Base-by-base conservation (phyloP, 169 alveolate genomes). In the Ichthyophthirius multifiliis region DNA sequence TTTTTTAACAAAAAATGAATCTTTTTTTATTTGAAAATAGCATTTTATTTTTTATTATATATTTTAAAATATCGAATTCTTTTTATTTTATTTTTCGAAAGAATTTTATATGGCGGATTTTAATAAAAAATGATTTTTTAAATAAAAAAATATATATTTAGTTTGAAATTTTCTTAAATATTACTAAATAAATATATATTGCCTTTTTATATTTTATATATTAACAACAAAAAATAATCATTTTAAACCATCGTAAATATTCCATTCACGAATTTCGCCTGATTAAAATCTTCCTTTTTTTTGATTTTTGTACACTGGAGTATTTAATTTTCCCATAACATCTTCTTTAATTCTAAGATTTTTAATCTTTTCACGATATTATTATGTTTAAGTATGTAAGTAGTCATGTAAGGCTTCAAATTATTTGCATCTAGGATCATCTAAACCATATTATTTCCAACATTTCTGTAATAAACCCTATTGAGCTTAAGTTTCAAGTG, bases 301-400 rank as follows among this genome's bases (percentile, higher is more conserved):
- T 41, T 67, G 34, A 39, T 44, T 67, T 23, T 34, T 35, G 30
- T 67, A 67, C 20, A 35, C 30, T n/a, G 77, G 77, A 34, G 35
- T 41, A 18, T 67, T 67, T n/a, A 67, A 39, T 15, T 47, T 44
- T 18, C 39, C 48, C 77, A 67, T 67, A 35, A 67, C 77, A 37
- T 67, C 77, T 67, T 67, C 77, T 67, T 41, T 67, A 37, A 67
- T 67, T 35, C 77, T 41, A 34, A 67, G 46, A 67, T 44, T 44
- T 39, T 67, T 44, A 37, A 67, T 41, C 30, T 41, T 67, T 12
- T 41, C 23, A 34, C 77, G 43, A 39, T 67, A 67, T 7, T 41
- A 37, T 34, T 39, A 37, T n/a, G 43, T 67, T 37, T 31, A 30
- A 15, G 18, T 12, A 20, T 34, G 41, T n/a, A 67, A 18, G 20